Base-by-base conservation (phyloP, 2,329 filamentous ascomycete genomes). In the Raffaelea albimanens region DNA sequence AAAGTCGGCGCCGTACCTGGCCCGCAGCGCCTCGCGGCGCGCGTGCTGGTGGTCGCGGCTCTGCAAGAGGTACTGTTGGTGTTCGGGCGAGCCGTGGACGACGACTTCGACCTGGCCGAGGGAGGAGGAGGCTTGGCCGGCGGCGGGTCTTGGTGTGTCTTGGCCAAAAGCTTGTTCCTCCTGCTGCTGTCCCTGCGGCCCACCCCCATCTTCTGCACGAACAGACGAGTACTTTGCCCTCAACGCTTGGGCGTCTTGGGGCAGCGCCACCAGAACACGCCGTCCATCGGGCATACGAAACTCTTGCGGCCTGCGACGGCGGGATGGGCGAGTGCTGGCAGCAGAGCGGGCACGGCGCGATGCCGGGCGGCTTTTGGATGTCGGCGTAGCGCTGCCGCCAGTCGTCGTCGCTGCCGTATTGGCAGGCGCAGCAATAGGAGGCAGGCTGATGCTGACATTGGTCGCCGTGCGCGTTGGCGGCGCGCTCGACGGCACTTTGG, bases 221-320 rank as follows among this genome's bases (percentile, higher is more conserved):
- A 48, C 43, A 11, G 22, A 54, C 4, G 59, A 57, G 38, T 79
- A 66, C 31, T 69, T 68, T 40, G 64, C 64, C 5, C 68, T 65
- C 23, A 81, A 59, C 1, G 58, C 56, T n/a, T 68, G 65, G 4
- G 70, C 67, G 52, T 82, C 76, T 55, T 78, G 73, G 1, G 78
- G 78, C 1, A 71, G 61, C 7, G 75, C 75, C 45, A 81, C 72
- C 47, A 82, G 71, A 5, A 82, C 67, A 52, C 70, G 70, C 47
- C 68, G 69, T 22, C 79, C 79, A 57, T 74, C 66, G 0, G 78
- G 77, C 42, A 73, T 69, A 3, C 73, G 57, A 50, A 82, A 75
- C 50, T 79, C 72, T 20, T 71, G 67, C 0, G 76, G 65, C 23
- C 67, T 67, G 2, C 65, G 57, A 4, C 47, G 48, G 16, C 51